Evolutionary conservation across 2,329 filamentous ascomycete genomes (phyloP).

Genomic region (Pseudofabraea citricarpa): DNA sequence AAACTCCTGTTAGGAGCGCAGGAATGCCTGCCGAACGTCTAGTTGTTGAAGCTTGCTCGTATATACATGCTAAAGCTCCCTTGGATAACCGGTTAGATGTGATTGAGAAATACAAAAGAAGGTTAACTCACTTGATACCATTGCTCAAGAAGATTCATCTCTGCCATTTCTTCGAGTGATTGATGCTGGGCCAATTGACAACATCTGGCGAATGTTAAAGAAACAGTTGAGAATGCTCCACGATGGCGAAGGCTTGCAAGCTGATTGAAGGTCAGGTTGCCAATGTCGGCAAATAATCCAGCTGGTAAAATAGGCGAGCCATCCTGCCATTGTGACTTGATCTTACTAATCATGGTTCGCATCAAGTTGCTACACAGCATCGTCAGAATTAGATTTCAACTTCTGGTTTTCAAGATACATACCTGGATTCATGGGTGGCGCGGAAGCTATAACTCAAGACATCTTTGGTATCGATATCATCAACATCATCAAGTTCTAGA

Average conservation of each 20-base stretch:
- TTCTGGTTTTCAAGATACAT: no score
- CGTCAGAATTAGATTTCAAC: no score
- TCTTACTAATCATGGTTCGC: constrained; percentile 53
- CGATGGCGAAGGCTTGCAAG: constrained; percentile 80
- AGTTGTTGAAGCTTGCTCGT: constrained; percentile 74
- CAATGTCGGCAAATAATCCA: constrained; percentile 59
- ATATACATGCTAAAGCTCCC: constrained; percentile 66
- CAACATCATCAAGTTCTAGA: constrained; percentile 67
- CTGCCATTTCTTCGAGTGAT: constrained; percentile 29
- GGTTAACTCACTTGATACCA: constrained; percentile 76
- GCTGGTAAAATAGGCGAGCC: constrained; percentile 41
- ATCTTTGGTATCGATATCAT: constrained; percentile 78
- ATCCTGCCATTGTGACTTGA: constrained; percentile 40
- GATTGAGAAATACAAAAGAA: no score
- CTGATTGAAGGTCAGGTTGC: constrained; percentile 74
- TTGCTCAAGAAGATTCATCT: constrained; percentile 38
- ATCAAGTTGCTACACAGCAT: constrained; percentile 58
- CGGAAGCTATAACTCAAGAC: constrained; percentile 93
- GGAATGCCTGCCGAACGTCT: constrained; percentile 89
- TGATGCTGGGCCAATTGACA: constrained; percentile 61
- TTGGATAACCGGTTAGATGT: constrained; percentile 26
- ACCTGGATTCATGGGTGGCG: constrained; percentile 92
- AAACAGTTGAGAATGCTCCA: constrained; percentile 90
- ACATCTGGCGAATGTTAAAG: constrained; percentile 78
- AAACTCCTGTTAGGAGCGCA: constrained; percentile 75